phyloP scores from a whole-genome alignment of 1,284 basidiomycete species.

The Microbotryum violaceum region DNA sequence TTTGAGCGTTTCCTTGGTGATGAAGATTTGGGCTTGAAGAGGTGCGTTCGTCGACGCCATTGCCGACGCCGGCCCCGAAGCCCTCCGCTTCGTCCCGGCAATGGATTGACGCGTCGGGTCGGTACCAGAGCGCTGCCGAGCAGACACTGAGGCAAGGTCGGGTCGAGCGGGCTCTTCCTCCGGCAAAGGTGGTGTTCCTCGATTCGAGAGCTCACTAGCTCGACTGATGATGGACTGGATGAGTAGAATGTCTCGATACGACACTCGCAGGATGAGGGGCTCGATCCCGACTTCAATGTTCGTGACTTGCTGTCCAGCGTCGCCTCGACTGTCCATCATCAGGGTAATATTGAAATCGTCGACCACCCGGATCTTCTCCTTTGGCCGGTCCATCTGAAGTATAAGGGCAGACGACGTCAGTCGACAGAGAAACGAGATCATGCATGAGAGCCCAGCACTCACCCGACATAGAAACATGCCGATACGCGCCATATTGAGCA shows the following conservation, averaged over 20 bases:
- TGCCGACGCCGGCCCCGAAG: no score
- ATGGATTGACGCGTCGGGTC: constrained; percentile 7
- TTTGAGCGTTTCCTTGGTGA: constrained; percentile 71
- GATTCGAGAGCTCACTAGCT: constrained; percentile 61
- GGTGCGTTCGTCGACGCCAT: constrained; percentile 42
- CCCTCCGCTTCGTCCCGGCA: no score
- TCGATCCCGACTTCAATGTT: constrained; percentile 72
- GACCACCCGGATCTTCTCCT: constrained; percentile 81
- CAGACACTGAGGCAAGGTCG: not conserved
- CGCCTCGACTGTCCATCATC: constrained; percentile 73
- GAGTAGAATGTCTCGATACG: constrained; percentile 83
- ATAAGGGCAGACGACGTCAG: not conserved
- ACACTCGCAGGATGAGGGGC: constrained; percentile 83
- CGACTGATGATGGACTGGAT: constrained; percentile 84
- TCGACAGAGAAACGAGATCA: not conserved
- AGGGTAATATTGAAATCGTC: constrained; percentile 87
- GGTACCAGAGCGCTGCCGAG: constrained; percentile 1
- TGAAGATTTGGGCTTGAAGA: constrained; percentile 49
- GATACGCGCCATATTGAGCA: constrained; percentile 69
- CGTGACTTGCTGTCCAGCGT: constrained; percentile 65
- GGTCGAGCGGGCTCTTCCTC: not conserved
- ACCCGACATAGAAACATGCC: constrained; percentile 82
- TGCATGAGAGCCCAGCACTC: not conserved
- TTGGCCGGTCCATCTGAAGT: constrained; percentile 63
- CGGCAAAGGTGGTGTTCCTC: constrained; percentile 18